Evolutionary conservation across 164 flowering plant genomes (phyloP).

Genomic region (Akebia trifoliata): DNA sequence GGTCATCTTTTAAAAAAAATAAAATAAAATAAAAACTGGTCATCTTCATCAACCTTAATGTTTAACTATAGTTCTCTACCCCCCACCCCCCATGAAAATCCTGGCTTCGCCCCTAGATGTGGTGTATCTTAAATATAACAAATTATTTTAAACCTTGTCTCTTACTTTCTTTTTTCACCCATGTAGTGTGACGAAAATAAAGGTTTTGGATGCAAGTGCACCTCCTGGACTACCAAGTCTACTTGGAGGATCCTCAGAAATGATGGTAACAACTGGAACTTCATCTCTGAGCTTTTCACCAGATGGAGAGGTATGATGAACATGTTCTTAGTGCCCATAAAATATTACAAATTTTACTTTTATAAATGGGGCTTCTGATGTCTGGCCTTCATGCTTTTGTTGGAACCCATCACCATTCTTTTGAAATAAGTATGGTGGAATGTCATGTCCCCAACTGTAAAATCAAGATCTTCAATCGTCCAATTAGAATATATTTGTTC

Average conservation of each 20-base stretch:
- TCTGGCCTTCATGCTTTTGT: not conserved
- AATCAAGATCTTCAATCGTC: no score
- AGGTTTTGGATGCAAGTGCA: slow-evolving; percentile 94
- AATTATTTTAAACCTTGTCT: not conserved
- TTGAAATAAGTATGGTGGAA: no score
- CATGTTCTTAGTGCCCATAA: not conserved
- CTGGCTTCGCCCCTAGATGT: no score
- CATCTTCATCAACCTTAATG: no score
- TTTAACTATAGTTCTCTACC: no score
- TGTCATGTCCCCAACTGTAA: no score
- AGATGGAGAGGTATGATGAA: slow-evolving; percentile 81
- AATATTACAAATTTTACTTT: not conserved
- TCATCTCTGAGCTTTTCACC: slow-evolving; percentile 92
- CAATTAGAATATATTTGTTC: no score
- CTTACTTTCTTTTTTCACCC: not conserved
- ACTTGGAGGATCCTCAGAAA: slow-evolving; percentile 60
- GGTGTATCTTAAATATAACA: no score
- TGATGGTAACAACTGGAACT: slow-evolving; percentile 46
- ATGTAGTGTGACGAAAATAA: slow-evolving; percentile 64
- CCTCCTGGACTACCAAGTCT: slow-evolving; percentile 90
- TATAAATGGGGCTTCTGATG: not conserved
- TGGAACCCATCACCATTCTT: no score
- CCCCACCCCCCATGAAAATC: no score
- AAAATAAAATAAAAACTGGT: no score
- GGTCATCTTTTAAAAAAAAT: no score